phyloP scores from a whole-genome alignment of 2,329 filamentous ascomycete species.

The Lachnellula occidentalis region DNA sequence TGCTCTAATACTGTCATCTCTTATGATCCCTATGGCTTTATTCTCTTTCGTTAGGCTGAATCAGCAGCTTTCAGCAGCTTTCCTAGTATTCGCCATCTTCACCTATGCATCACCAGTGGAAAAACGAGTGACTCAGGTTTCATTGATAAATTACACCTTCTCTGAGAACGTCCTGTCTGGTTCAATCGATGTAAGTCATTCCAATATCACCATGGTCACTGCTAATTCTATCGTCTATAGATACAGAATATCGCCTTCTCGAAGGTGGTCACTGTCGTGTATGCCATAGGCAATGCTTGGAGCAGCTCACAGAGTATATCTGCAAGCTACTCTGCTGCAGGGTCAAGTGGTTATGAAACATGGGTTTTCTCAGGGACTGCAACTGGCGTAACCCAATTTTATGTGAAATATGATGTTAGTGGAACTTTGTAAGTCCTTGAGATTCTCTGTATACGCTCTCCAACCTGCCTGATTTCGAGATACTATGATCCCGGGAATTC shows the following conservation, averaged over 20 bases:
- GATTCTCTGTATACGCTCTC: too few relatives aligned
- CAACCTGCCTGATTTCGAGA: too few relatives aligned
- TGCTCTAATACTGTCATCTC: background rate
- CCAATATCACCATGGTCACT: background rate
- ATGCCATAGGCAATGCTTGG: too few relatives aligned
- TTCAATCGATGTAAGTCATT: conserved; percentile 22
- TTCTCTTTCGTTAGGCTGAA: background rate
- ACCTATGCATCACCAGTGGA: conserved; percentile 5
- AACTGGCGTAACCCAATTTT: too few relatives aligned
- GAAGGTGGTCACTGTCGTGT: too few relatives aligned
- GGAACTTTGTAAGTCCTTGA: too few relatives aligned
- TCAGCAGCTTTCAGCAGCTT: background rate
- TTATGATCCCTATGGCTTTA: background rate
- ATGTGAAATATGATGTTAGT: too few relatives aligned
- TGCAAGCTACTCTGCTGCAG: too few relatives aligned
- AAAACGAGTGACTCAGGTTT: conserved; percentile 22
- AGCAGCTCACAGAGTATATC: too few relatives aligned
- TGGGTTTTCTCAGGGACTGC: too few relatives aligned
- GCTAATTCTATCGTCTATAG: conserved; percentile 6
- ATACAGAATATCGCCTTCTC: conserved; percentile 24
- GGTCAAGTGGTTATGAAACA: too few relatives aligned
- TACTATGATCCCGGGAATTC: too few relatives aligned
- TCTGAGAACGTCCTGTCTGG: conserved; percentile 24
- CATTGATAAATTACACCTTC: conserved; percentile 22
- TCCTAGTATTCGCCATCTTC: background rate